Base-by-base conservation (phyloP, 352 stramenopile genomes). In the Phytopythium helicoides region DNA sequence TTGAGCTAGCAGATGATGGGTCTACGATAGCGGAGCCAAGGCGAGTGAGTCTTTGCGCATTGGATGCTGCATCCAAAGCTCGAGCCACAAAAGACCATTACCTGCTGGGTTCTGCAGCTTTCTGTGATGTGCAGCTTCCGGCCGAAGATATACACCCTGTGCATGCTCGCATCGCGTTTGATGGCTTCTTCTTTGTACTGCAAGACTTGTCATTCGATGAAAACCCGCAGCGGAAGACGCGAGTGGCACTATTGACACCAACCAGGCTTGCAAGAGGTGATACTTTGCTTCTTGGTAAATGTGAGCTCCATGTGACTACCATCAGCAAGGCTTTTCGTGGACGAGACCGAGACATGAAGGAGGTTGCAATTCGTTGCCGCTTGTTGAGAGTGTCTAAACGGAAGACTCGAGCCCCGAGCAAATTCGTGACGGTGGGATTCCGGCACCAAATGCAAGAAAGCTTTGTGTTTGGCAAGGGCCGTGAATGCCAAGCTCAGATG, bases 201-300 rank as follows among this genome's bases (percentile, higher is more conserved):
- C 71, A 90, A 50, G 80, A 90, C 25, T 55, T 90, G 16, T 87
- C 77, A 7, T 89, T 90, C 50, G 75, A 90, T 38, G 65, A 70
- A 1, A 82, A 87, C 18, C 71, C 69, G 36, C 57, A 52, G 16
- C 66, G 62, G 15, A 75, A 84, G 54, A 89, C 77, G 0, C 77
- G 80, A 16, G 66, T 90, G 0, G 41, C 67, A 42, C 60, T 89
- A 4, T 55, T 62, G 7, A 45, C 48, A 22, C 66, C 76, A 3
- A 85, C 76, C 3, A 70, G 66, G 15, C 52, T 90, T 44, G 73
- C 65, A 1, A 74, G 80, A 9, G 77, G 80, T 15, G 80, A 89
- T 47, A 82, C 61, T 52, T 37, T 90, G 19, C 54, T 89, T 18
- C 58, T 90, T 36, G 80, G 80, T 18, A 64, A 78, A 40, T 89